These are phyloP conservation scores for Thinopyrum elongatum DNA, from an alignment of 176 grass and related monocot genomes.

Conservation along the genomic window DNA sequence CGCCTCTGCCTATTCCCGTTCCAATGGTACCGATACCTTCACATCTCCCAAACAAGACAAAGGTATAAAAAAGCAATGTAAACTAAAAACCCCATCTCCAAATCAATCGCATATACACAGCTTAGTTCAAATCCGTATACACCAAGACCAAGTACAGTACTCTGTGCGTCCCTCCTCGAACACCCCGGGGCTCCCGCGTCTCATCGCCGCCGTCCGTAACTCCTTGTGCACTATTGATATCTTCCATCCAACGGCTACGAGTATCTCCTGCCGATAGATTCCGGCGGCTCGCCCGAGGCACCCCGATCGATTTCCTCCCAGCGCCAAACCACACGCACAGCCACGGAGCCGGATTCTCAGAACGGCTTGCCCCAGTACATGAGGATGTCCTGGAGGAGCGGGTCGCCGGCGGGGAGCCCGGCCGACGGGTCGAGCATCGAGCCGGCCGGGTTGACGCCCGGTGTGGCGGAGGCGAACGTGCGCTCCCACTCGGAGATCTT, in stretches of 20 bases:
- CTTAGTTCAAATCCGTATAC: neutral
- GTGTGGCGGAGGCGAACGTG: slow-evolving; percentile 5
- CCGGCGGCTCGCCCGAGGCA: slow-evolving; percentile 18
- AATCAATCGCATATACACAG: slow-evolving; percentile 26
- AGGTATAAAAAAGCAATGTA: neutral
- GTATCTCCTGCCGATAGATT: neutral
- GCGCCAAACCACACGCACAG: neutral
- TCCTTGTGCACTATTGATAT: neutral
- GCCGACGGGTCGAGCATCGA: slow-evolving; percentile 17
- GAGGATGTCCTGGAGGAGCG: slow-evolving; percentile 60
- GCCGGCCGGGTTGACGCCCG: slow-evolving; percentile 14
- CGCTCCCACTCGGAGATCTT: slow-evolving; percentile 61
- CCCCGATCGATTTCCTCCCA: neutral
- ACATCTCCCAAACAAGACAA: neutral
- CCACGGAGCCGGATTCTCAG: neutral
- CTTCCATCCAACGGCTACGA: neutral
- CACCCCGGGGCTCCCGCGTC: neutral
- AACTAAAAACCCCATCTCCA: neutral
- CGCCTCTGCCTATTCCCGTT: no score
- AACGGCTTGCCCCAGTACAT: slow-evolving; percentile 62
- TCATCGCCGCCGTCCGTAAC: slow-evolving; percentile 8
- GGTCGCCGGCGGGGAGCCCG: slow-evolving; percentile 18
- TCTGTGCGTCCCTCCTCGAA: neutral
- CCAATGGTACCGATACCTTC: neutral
- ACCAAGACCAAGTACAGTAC: neutral